Evolutionary conservation across 441 rosid genomes (phyloP), one percentile per base, ranked within the genome.

Genomic region (Populus hybrid): DNA sequence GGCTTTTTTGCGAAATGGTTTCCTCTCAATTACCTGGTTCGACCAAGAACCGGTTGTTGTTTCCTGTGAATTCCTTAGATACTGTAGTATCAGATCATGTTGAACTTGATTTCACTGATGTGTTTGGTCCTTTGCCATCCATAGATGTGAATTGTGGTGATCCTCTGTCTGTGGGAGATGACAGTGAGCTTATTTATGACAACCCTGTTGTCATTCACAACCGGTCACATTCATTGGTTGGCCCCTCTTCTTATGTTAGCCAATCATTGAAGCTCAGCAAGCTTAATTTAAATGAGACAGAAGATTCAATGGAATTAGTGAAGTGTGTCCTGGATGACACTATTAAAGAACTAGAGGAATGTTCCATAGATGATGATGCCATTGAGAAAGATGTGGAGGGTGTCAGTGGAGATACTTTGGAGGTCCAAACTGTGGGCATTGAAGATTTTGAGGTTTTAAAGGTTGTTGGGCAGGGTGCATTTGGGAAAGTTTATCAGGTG

Each of bases 391-490:
- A 70, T 81, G 63, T 50, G 46, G 75, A 76, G 80, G 66, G 69
- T 74, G 59, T 21, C 32, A 78, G 82, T 79, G 84, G 74, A 67
- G 85, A 75, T 77, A 30, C 75, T 67, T 46, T n/a, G 57, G 80
- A 82, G 75, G 80, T 71, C 72, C 71, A 71, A 11, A 76, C 87
- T 79, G 86, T 92, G 35, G 91, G 92, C 42, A 86, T 91, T 79
- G 97, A 95, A 23, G 97, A 94, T 81, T 95, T 95, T 86, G 98
- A 94, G 86, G 82, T 86, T 86, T 70, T 95, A 87, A 95, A 90
- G 82, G 90, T 95, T 76, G 98, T 94, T 72, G 99, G 99, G 77
- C 90, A 92, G 86, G 99, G 99, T 81, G 95, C 97, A 76, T 95
- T 95, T 85, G 99, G 92, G 68, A 95, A 89, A 87, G 99, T 95